A percentile compares a stretch with the other conserved stretches of the same genome.
Conservation (phyloP, 257 asterid genomes). For the Cynanchum wilfordii region DNA sequence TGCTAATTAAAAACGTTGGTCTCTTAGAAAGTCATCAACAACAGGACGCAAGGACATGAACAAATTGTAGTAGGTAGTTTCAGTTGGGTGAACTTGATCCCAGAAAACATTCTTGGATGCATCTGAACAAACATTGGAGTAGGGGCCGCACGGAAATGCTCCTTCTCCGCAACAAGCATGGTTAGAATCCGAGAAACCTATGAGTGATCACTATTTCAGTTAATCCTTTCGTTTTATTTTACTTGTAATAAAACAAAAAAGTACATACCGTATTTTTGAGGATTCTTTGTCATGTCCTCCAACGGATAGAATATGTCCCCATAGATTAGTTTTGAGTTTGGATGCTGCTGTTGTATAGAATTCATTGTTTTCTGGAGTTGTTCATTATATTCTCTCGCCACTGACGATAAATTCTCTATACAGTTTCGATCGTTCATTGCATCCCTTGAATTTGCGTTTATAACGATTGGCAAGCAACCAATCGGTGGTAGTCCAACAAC, state of each 20-base stretch:
- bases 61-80: slow-evolving; percentile 37
- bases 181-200: slow-evolving; percentile 39
- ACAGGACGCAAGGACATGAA: slow-evolving; percentile 29
- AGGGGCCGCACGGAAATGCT: slow-evolving; percentile 35
- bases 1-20: background rate
- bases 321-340: slow-evolving; percentile 23
- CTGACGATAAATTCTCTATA: slow-evolving; percentile 31
- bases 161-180: slow-evolving; percentile 64
- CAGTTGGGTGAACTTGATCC: slow-evolving; percentile 62
- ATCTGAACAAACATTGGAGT: slow-evolving; percentile 32
- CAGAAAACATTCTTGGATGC: slow-evolving; percentile 52
- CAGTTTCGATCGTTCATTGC: slow-evolving; percentile 39
- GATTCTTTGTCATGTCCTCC: slow-evolving; percentile 37
- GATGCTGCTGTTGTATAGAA: background rate
- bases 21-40: slow-evolving; percentile 12
- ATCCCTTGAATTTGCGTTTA: slow-evolving; percentile 26
- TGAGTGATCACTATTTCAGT: no score
- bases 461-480: slow-evolving; percentile 64
- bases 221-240: no score
- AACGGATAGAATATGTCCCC: slow-evolving; percentile 39
- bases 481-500: slow-evolving; percentile 62
- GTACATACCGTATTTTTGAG: slow-evolving; percentile 45
- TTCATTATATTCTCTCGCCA: slow-evolving; percentile 51
- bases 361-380: slow-evolving; percentile 31
- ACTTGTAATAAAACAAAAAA: no score